Conservation (phyloP, 768 basidiomycete genomes). For the Boletus edulis region DNA sequence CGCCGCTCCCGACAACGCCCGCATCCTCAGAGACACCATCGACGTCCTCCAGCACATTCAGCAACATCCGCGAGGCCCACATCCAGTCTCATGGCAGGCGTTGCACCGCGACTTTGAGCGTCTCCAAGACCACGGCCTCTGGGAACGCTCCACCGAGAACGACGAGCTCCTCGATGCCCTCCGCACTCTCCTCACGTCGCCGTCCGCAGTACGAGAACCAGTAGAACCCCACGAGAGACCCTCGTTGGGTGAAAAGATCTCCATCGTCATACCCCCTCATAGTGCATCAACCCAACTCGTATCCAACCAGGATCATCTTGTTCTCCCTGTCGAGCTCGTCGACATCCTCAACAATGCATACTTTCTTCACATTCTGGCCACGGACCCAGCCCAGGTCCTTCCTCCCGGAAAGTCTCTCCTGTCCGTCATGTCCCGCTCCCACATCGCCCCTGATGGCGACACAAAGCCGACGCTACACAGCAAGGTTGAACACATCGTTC, state of each 20-base stretch:
- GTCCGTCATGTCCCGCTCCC: slow-evolving; percentile 50
- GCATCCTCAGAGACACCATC: slow-evolving; percentile 22
- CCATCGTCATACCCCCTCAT: slow-evolving; percentile 18
- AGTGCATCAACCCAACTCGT: slow-evolving; percentile 16
- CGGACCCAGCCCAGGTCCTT: slow-evolving; percentile 56
- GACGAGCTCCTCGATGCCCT: slow-evolving; percentile 28
- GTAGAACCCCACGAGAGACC: neutral
- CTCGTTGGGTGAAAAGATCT: neutral
- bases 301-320: slow-evolving; percentile 18
- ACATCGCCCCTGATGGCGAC: slow-evolving; percentile 14
- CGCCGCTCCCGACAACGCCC: slow-evolving; percentile 5
- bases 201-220: neutral
- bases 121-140: slow-evolving; percentile 25
- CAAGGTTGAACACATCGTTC: slow-evolving; percentile 46
- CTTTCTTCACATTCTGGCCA: slow-evolving; percentile 67
- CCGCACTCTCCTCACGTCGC: slow-evolving; percentile 11
- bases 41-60: slow-evolving; percentile 19
- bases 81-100: slow-evolving; percentile 23
- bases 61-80: slow-evolving; percentile 16
- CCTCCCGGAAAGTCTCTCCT: slow-evolving; percentile 72
- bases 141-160: slow-evolving; percentile 26
- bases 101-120: slow-evolving; percentile 19
- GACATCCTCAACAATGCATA: slow-evolving; percentile 57
- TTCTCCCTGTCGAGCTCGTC: slow-evolving; percentile 55
- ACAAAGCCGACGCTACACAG: slow-evolving; percentile 40